Evolutionary conservation across 192 early-diverging fungal genomes (phyloP), one percentile per base, ranked within the genome.

Genomic region (Backusella morwellensis): DNA sequence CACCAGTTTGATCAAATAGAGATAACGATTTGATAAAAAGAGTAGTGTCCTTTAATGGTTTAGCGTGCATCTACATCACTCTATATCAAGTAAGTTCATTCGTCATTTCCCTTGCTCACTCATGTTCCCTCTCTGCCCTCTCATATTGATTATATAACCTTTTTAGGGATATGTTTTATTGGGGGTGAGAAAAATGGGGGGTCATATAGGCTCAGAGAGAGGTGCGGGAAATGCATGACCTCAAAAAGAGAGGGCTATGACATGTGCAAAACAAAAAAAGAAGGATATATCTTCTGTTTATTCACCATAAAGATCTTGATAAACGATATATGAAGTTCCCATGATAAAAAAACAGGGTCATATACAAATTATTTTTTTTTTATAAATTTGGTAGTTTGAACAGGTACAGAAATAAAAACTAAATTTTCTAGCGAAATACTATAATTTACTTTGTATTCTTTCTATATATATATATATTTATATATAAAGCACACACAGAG

Each of bases 1-100:
- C 42, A 44, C 42, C 42, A 17, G 59, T 35, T 35, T 68, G 67
- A 68, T 68, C 67, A 68, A 68, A 68, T 54, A 68, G 67, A 68
- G 67, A 68, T 68, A 68, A 68, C 67, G 67, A 68, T 40, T 68
- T 68, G 32, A 35, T 36, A 36, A 68, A 35, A 35, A 54, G 52
- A 8, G 32, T 34, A 35, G 17, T 21, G n/a, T 54, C 52, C 23
- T 17, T 54, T 54, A 44, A 54, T 54, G 52, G 52, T 54, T 54
- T 54, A 54, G 52, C 52, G 52, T 54, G 0, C 21, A 54, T 54
- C 52, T 54, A 54, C 52, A 54, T 54, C 52, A 54, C 52, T 21
- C 52, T 68, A 68, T 68, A 68, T 68, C 67, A 68, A 68, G 67
- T 35, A 66, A 66, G 52, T 21, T 6, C 1, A 8, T 54, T 54